These are phyloP conservation scores for Davidsoniella neocaledoniae DNA, from an alignment of 2,329 filamentous ascomycete genomes.

Conservation along the genomic window DNA sequence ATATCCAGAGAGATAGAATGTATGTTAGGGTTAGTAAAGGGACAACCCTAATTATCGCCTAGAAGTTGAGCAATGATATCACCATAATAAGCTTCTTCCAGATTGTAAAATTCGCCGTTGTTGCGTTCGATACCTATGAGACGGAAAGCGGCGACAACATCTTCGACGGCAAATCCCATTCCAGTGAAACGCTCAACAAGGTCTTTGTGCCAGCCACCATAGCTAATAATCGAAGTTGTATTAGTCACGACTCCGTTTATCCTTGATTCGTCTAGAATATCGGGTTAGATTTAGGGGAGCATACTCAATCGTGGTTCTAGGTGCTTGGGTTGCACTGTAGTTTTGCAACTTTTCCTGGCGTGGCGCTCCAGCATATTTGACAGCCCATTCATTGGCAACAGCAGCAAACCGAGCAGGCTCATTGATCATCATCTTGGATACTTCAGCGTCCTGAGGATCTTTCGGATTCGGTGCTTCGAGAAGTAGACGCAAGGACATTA, in stretches of 20 bases:
- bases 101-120: conserved; percentile 60
- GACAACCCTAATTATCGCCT: conserved; percentile 44
- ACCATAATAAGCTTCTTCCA: conserved; percentile 82
- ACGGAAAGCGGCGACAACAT: conserved; percentile 68
- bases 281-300: background rate
- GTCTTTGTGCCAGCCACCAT: conserved; percentile 72
- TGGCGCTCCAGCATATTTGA: conserved; percentile 65
- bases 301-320: conserved; percentile 15
- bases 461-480: conserved; percentile 89
- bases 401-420: conserved; percentile 63
- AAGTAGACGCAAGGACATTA: conserved; percentile 83
- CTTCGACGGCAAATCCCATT: conserved; percentile 83
- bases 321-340: background rate
- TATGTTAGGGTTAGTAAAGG: no score
- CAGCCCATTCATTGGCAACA: conserved; percentile 80
- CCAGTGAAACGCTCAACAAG: conserved; percentile 68
- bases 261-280: no score
- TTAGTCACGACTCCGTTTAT: background rate
- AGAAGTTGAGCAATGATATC: conserved; percentile 76
- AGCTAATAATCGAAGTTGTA: conserved; percentile 30
- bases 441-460: conserved; percentile 91
- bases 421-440: conserved; percentile 74
- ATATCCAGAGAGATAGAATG: no score
- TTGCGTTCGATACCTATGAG: conserved; percentile 68
- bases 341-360: conserved; percentile 21